These are phyloP conservation scores for Spongospora subterranea DNA, from an alignment of 208 protist genomes.

Conservation along the genomic window DNA sequence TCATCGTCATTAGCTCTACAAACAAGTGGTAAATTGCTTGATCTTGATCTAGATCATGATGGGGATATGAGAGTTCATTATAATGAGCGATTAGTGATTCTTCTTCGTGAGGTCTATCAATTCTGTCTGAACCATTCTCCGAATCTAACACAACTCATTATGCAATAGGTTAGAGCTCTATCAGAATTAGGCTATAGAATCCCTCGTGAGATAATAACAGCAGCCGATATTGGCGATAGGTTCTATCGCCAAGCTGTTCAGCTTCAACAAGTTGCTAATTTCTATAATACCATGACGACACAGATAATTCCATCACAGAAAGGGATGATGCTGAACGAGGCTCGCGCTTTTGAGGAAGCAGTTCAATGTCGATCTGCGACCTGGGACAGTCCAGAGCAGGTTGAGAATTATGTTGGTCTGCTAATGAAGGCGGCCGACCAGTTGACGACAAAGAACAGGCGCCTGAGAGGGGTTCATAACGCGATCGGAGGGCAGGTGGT, in stretches of 20 bases:
- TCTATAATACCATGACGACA: constrained; percentile 79
- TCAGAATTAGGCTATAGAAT: constrained; percentile 72
- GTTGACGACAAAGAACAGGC: constrained; percentile 27
- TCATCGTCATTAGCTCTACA: background rate
- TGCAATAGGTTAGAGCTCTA: constrained; percentile 75
- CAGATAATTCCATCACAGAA: constrained; percentile 79
- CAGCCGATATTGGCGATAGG: constrained; percentile 66
- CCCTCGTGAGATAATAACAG: constrained; percentile 60
- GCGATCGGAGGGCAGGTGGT: constrained; percentile 47
- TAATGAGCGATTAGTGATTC: constrained; percentile 71
- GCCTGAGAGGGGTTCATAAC: constrained; percentile 25
- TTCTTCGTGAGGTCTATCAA: too few species aligned
- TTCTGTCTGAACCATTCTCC: too few species aligned
- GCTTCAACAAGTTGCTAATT: constrained; percentile 79
- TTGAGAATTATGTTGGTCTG: background rate
- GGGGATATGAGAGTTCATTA: constrained; percentile 66
- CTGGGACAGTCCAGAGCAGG: constrained; percentile 41
- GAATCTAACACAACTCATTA: too few species aligned
- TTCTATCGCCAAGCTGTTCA: constrained; percentile 75
- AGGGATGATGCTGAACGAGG: constrained; percentile 75
- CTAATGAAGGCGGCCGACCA: constrained; percentile 51
- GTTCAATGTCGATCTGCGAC: constrained; percentile 63
- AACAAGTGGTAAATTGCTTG: background rate
- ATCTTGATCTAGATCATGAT: background rate
- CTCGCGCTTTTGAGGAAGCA: constrained; percentile 73